Base-by-base conservation (phyloP, 106 monocot genomes). In the Vanilla planifolia region DNA sequence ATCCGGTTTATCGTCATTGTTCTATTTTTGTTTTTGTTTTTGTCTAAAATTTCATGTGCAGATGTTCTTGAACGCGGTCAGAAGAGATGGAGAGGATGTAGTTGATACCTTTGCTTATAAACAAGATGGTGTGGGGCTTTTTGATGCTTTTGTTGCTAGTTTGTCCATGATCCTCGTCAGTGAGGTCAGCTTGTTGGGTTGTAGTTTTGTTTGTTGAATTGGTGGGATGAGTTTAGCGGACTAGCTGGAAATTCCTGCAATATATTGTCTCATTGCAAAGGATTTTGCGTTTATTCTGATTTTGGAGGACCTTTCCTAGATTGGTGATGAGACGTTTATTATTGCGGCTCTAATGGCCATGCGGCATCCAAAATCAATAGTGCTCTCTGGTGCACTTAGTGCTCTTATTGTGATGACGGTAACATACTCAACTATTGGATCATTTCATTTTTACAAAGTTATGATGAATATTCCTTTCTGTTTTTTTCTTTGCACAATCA, bases 241-340 rank as follows among this genome's bases (percentile, higher is more conserved):
- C n/a, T n/a, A n/a, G n/a, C n/a, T n/a, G n/a, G n/a, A n/a, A n/a
- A n/a, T n/a, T n/a, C n/a, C n/a, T n/a, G n/a, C n/a, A n/a, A n/a
- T n/a, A n/a, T n/a, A n/a, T n/a, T n/a, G n/a, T n/a, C n/a, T n/a
- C n/a, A n/a, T n/a, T n/a, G n/a, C n/a, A n/a, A n/a, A 25, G n/a
- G 8, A 7, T 7, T n/a, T 33, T 3, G 6, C 5, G 3, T 43
- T 28, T 55, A 20, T 23, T 21, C 43, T 48, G 32, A 1, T 60
- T 32, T 65, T 40, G 8, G 52, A 40, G 22, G 33, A 60, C 21
- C 24, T 4, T 64, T 40, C n/a, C 41, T 61, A 95, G 95, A 87
- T 95, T 76, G 95, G 95, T 55, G 95, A 95, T 61, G 95, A 95
- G 63, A 95, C 95, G 22, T 95, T 95, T 75, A 95, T 95, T 52